Evolutionary conservation across 2,329 filamentous ascomycete genomes (phyloP).

Genomic region (Monosporascus ibericus): DNA sequence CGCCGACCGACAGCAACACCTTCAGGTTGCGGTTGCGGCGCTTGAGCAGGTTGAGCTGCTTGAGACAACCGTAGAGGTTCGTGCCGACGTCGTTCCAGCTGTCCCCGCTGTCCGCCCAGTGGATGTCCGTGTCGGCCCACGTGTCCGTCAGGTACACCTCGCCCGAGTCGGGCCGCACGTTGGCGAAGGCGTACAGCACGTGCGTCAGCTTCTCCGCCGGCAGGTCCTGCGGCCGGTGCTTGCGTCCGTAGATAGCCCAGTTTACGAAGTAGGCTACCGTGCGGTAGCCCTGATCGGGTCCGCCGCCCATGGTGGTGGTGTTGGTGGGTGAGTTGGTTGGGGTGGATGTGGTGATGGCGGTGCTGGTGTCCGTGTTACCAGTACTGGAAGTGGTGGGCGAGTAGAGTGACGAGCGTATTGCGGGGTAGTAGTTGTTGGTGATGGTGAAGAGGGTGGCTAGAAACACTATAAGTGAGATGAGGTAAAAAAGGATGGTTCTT

Average conservation of each 20-base stretch:
- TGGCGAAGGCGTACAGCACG: slow-evolving; percentile 85
- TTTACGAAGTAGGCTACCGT: slow-evolving; percentile 71
- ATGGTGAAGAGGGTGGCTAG: slow-evolving; percentile 13
- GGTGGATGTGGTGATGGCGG: slow-evolving; percentile 1
- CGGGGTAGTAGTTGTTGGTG: slow-evolving; percentile 7
- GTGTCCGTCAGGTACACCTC: slow-evolving; percentile 67
- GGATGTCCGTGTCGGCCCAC: slow-evolving; percentile 68
- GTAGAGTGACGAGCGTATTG: slow-evolving; percentile 1
- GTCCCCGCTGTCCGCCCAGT: slow-evolving; percentile 52
- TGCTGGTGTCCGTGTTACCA: not conserved
- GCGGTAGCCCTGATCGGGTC: slow-evolving; percentile 47
- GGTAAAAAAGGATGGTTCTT: slow-evolving; percentile 6
- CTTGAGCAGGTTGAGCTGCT: slow-evolving; percentile 84
- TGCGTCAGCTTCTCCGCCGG: slow-evolving; percentile 79
- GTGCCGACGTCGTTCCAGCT: slow-evolving; percentile 65
- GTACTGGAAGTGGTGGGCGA: not conserved
- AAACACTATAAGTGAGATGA: slow-evolving; percentile 15
- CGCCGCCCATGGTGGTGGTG: slow-evolving; percentile 34
- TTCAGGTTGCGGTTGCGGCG: slow-evolving; percentile 76
- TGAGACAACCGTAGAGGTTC: slow-evolving; percentile 84
- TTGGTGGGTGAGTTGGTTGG: slow-evolving; percentile 1
- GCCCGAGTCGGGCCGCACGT: slow-evolving; percentile 70
- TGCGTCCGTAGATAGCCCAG: slow-evolving; percentile 82
- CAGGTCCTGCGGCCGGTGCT: slow-evolving; percentile 80
- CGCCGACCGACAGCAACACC: slow-evolving; percentile 78